Base-by-base conservation (phyloP, 1,284 basidiomycete genomes). In the Heterobasidion irregulare region DNA sequence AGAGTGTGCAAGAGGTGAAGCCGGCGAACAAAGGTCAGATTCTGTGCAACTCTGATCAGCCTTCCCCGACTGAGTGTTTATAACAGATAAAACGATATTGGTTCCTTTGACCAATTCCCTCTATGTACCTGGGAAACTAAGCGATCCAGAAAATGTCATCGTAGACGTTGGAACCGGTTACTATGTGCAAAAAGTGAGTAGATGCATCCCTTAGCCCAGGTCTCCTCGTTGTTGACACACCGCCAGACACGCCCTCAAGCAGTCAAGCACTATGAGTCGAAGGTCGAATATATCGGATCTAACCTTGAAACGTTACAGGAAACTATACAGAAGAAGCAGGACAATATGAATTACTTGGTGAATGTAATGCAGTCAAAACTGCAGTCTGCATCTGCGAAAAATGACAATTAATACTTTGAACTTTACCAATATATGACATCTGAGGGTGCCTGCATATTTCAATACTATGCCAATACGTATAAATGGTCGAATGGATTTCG, bases 101-200 rank as follows among this genome's bases (percentile, higher is more conserved):
- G 90, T 98, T 1, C 96, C 96, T 2, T 73, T 98, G 51, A 98
- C 94, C 9, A 92, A 91, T 68, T 97, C 94, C 1, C 79, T 99
- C 3, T 98, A 98, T 68, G 91, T 98, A 13, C 94, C 95, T 1
- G 96, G 95, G 34, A 94, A 87, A 71, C 77, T 98, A 38, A 78
- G 77, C 32, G 89, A 98, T 66, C 70, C 82, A 1, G 87, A 94
- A 51, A 83, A 92, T 61, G 94, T 99, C 50, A 87, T 98, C 57
- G 85, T 99, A 16, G 96, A 99, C 68, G 82, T 99, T 35, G 96
- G 96, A 2, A 98, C 96, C 0, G 96, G 96, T 0, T 99, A 98
- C 72, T 98, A 89, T 65, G 88, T 99, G 16, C 87, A 92, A 70
- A 98, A 98, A 81, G 94, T 93, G 55, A 57, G 76, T 50, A 15